A percentile compares a stretch with the other conserved stretches of the same genome.
phyloP scores from a whole-genome alignment of 345 rosid species.

The Eucalyptus tenuipes region DNA sequence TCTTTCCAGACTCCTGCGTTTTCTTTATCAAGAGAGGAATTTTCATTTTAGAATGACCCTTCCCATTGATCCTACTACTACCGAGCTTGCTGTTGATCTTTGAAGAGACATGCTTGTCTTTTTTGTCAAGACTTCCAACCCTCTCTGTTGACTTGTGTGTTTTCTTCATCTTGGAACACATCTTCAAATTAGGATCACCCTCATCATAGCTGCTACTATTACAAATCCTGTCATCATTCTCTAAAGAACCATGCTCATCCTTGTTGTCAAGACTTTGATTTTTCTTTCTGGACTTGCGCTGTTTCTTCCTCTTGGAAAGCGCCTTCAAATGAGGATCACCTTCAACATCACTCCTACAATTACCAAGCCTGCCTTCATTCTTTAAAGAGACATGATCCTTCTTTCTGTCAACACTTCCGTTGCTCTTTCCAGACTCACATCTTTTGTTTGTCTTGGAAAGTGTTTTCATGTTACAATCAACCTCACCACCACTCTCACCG shows the following conservation, averaged over 20 bases:
- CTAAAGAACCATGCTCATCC: background rate
- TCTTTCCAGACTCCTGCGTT: conserved; percentile 46
- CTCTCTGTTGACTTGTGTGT: background rate
- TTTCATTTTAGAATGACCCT: conserved; percentile 11
- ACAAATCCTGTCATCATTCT: background rate
- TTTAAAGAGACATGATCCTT: conserved; percentile 9
- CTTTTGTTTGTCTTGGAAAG: background rate
- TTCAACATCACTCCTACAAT: conserved; percentile 8
- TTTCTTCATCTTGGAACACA: background rate
- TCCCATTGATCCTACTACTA: conserved; percentile 4
- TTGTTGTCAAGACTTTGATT: background rate
- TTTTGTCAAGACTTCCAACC: conserved; percentile 8
- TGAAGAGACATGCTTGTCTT: conserved; percentile 13
- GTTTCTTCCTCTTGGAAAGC: background rate
- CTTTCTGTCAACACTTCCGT: conserved; percentile 12
- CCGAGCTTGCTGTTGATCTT: background rate
- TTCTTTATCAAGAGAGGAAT: conserved; percentile 46
- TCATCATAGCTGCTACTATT: conserved; percentile 1
- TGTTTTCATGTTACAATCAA: background rate
- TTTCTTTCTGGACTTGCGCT: background rate
- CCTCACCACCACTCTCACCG: background rate
- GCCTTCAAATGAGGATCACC: conserved; percentile 1
- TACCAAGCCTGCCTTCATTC: conserved; percentile 14
- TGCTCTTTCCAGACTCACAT: background rate
- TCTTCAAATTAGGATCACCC: conserved; percentile 4